These are phyloP conservation scores for Scedosporium aurantiacum DNA, from an alignment of 2,329 filamentous ascomycete species.

Conservation along the genomic window DNA sequence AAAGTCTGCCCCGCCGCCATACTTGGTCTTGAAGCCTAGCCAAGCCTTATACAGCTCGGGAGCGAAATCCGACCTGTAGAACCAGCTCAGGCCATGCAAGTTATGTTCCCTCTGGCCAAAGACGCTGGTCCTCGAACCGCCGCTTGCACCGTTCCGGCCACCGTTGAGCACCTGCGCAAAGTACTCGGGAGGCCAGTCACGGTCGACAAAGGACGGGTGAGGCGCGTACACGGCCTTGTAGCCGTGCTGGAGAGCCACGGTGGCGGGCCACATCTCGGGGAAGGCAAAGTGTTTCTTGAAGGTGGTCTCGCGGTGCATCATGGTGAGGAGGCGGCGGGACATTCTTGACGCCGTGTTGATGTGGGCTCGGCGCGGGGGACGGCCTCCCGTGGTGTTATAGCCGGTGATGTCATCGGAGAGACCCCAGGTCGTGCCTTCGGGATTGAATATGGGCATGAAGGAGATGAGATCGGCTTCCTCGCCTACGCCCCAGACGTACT, in stretches of 20 bases:
- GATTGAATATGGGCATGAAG: slow-evolving; percentile 85
- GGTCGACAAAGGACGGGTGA: slow-evolving; percentile 79
- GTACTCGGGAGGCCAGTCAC: slow-evolving; percentile 72
- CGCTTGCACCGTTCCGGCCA: slow-evolving; percentile 61
- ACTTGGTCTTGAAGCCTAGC: slow-evolving; percentile 71
- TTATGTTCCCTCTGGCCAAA: slow-evolving; percentile 85
- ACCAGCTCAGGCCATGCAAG: slow-evolving; percentile 79
- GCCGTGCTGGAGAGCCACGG: slow-evolving; percentile 78
- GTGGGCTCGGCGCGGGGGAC: slow-evolving; percentile 62
- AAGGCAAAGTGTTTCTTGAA: slow-evolving; percentile 83
- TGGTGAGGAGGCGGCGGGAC: slow-evolving; percentile 64
- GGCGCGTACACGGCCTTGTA: slow-evolving; percentile 87
- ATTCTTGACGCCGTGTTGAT: slow-evolving; percentile 85
- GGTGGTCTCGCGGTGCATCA: slow-evolving; percentile 85
- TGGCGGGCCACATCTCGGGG: slow-evolving; percentile 92
- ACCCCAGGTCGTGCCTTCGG: slow-evolving; percentile 75
- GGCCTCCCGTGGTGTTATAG: slow-evolving; percentile 55
- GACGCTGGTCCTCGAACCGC: slow-evolving; percentile 60
- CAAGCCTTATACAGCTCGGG: slow-evolving; percentile 74
- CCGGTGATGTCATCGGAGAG: slow-evolving; percentile 75
- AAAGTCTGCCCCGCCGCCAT: slow-evolving; percentile 66
- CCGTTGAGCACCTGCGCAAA: slow-evolving; percentile 72
- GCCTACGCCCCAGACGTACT: slow-evolving; percentile 75
- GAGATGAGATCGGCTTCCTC: slow-evolving; percentile 90
- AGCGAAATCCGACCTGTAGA: slow-evolving; percentile 77